A percentile compares a stretch with the other conserved stretches of the same genome.
These are phyloP conservation scores for Nyctanthes arbortristis DNA, from an alignment of 257 asterid genomes.

Conservation along the genomic window DNA sequence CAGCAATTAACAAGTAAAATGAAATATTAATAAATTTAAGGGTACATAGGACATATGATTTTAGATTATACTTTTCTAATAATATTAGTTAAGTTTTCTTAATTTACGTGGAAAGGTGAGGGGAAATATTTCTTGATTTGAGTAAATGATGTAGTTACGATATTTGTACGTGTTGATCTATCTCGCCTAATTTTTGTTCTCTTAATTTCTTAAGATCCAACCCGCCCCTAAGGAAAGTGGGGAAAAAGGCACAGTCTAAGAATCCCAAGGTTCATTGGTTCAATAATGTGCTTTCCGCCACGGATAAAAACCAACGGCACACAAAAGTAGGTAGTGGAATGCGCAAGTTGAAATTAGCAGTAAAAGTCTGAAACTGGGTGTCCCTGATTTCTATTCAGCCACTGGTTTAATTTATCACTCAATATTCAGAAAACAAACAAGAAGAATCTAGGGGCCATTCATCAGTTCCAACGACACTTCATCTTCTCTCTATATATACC, in stretches of 20 bases:
- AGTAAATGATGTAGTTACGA: too few species aligned
- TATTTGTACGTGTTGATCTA: too few species aligned
- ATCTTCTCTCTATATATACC: conserved; percentile 22
- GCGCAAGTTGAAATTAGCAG: neutral
- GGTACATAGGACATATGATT: too few species aligned
- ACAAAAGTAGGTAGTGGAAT: neutral
- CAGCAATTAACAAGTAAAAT: too few species aligned
- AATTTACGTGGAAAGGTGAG: too few species aligned
- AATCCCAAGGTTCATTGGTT: conserved; percentile 1
- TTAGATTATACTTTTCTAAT: too few species aligned
- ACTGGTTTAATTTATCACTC: conserved; percentile 30
- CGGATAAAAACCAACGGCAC: conserved; percentile 23
- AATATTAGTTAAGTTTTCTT: too few species aligned
- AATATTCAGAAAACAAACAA: conserved; percentile 1
- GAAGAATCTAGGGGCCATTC: conserved; percentile 42
- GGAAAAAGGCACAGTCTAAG: conserved; percentile 2
- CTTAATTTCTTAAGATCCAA: too few species aligned
- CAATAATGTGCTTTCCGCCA: neutral
- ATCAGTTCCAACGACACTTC: neutral
- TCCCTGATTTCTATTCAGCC: conserved; percentile 21
- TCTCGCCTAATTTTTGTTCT: too few species aligned
- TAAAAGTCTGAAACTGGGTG: neutral
- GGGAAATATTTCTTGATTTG: too few species aligned
- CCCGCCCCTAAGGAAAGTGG: neutral
- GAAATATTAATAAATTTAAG: too few species aligned